These are phyloP conservation scores for Ophiostoma pallidulum DNA, from an alignment of 2,329 filamentous ascomycete species.

Conservation along the genomic window DNA sequence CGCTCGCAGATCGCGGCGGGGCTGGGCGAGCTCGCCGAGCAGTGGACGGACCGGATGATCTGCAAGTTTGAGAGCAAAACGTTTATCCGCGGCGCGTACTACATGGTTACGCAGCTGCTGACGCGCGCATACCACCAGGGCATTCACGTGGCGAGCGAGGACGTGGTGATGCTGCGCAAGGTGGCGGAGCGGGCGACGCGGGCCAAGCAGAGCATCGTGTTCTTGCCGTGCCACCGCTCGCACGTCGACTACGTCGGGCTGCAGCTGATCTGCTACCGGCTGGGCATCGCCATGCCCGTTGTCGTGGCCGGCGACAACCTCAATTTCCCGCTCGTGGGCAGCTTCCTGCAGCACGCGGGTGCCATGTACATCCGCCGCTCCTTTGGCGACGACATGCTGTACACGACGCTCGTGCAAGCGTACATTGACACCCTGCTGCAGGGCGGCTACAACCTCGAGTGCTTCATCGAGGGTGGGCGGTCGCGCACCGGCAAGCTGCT, in stretches of 20 bases:
- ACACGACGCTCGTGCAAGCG: constrained; percentile 84
- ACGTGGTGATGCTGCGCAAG: constrained; percentile 71
- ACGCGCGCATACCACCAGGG: constrained; percentile 93
- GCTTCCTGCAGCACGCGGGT: constrained; percentile 88
- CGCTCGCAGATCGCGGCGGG: constrained; percentile 59
- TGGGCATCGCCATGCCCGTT: constrained; percentile 80
- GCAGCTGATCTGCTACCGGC: constrained; percentile 88
- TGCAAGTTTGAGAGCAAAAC: constrained; percentile 96
- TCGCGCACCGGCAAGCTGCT: constrained; percentile 90
- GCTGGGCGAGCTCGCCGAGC: constrained; percentile 71
- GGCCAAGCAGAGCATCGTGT: constrained; percentile 92
- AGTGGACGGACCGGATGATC: constrained; percentile 90
- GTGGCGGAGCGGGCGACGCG: constrained; percentile 75
- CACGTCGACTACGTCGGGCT: constrained; percentile 95
- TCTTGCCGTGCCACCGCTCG: constrained; percentile 86
- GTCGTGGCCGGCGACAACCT: constrained; percentile 94
- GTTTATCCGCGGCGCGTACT: constrained; percentile 90
- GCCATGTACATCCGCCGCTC: constrained; percentile 93
- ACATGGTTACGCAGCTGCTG: constrained; percentile 75
- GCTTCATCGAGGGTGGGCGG: constrained; percentile 91
- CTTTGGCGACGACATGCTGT: constrained; percentile 86
- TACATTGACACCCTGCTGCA: constrained; percentile 91
- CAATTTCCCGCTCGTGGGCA: constrained; percentile 84
- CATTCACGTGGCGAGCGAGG: constrained; percentile 91
- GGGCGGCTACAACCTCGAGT: constrained; percentile 89